Base-by-base conservation (phyloP, 345 rosid species). In the Lenwebbia sp. region DNA sequence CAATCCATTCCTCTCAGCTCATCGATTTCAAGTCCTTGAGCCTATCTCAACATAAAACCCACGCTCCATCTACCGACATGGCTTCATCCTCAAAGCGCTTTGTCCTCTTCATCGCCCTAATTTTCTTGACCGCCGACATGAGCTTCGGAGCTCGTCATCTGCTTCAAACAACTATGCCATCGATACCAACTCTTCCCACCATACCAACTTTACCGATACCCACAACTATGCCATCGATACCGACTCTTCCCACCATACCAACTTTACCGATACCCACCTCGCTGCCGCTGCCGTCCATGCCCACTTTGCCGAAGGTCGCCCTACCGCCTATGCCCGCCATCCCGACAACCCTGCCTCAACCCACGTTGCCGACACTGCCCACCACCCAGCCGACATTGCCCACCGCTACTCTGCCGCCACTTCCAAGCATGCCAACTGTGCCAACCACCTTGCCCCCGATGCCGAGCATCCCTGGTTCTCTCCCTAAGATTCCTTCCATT, bases 401-500 rank as follows among this genome's bases (percentile, higher is more conserved):
- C 7, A 75, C 85, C 22, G 49, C 82, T 26, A 4, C 81, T 5
- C 25, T 82, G 52, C 89, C 89, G 28, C 88, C 89, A 54, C 85
- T 88, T 54, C 85, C 86, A 13, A 87, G 28, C 85, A 5, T 88
- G 47, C 83, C 87, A 5, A 85, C 58, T 22, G 56, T 47, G 30
- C 74, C 84, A 30, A 88, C 89, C 4, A 60, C 89, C 15, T 25
- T 86, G 37, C 90, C 91, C 26, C 87, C 90, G 1, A 53, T 86
- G 6, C 89, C 93, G 41, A 86, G 84, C 87, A 55, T 86, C 21
- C 89, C 90, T 3, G 52, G 84, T 40, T 33, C 86, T 56, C 89
- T 91, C 21, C 86, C 87, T 12, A 41, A 83, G 47, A 85, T 90
- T 82, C 92, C 93, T 25, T 76, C 92, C 40, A 53, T 90, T 41